Evolutionary conservation across 2,329 filamentous ascomycete species (phyloP).

Genomic region (Xylaria digitata): DNA sequence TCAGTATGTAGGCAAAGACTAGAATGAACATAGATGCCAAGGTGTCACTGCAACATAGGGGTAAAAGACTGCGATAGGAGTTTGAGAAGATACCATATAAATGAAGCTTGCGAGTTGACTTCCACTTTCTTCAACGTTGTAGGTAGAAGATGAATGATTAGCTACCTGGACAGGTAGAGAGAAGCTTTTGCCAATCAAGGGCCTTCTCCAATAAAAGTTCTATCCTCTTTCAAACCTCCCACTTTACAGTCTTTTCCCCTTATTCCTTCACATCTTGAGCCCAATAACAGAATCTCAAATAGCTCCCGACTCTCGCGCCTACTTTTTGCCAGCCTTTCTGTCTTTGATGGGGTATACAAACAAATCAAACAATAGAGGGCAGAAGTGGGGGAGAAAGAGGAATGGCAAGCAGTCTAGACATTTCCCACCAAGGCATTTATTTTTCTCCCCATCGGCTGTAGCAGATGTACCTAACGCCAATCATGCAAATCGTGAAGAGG

Average conservation of each 20-base stretch:
- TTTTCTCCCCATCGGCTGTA: slow-evolving; percentile 21
- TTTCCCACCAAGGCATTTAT: slow-evolving; percentile 9
- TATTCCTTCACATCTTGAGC: slow-evolving; percentile 15
- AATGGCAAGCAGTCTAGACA: neutral
- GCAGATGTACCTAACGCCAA: slow-evolving; percentile 38
- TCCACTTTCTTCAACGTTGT: neutral
- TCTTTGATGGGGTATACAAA: slow-evolving; percentile 38
- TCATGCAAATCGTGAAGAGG: slow-evolving; percentile 37
- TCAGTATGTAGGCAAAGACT: slow-evolving; percentile 3
- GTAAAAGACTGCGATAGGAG: neutral
- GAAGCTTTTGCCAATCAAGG: neutral
- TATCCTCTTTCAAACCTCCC: neutral
- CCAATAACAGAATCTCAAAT: slow-evolving; percentile 10
- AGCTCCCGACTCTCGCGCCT: neutral
- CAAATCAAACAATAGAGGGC: slow-evolving; percentile 22
- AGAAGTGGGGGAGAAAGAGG: slow-evolving; percentile 7
- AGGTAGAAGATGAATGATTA: neutral
- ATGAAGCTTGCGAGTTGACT: slow-evolving; percentile 11
- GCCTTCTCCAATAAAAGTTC: slow-evolving; percentile 12
- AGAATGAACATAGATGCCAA: neutral
- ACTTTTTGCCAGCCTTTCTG: slow-evolving; percentile 29
- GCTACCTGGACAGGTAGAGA: slow-evolving; percentile 7
- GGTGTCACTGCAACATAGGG: neutral
- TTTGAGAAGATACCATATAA: slow-evolving; percentile 16
- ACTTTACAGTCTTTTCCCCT: slow-evolving; percentile 22